A percentile compares a stretch with the other conserved stretches of the same genome.
phyloP scores from a whole-genome alignment of 2,329 filamentous ascomycete genomes.

The Ophiostoma australiae region DNA sequence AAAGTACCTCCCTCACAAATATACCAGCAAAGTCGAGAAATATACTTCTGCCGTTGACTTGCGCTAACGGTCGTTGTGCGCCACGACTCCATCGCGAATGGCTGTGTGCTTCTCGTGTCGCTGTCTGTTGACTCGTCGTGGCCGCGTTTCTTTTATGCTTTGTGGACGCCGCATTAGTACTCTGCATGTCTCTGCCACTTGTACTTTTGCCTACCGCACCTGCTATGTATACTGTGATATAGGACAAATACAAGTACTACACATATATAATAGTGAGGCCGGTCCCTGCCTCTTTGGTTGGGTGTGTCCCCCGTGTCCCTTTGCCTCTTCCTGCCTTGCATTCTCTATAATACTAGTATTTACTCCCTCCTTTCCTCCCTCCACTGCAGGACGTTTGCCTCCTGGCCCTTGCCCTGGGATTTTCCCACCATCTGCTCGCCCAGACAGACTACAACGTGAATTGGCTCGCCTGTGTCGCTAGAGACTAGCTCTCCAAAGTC shows the following conservation, averaged over 20 bases:
- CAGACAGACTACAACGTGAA: not conserved
- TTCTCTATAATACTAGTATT: too few relatives aligned
- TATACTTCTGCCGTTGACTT: not conserved
- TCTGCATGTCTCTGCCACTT: not conserved
- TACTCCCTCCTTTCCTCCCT: too few relatives aligned
- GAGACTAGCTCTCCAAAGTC: slow-evolving; percentile 1
- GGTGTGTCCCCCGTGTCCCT: not conserved
- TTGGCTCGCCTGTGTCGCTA: not conserved
- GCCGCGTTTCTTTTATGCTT: not conserved
- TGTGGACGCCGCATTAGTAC: not conserved
- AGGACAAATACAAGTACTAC: too few relatives aligned
- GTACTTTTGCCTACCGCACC: not conserved
- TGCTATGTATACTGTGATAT: not conserved
- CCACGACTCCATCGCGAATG: not conserved
- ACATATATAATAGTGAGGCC: too few relatives aligned
- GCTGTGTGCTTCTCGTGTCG: not conserved
- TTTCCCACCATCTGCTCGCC: not conserved
- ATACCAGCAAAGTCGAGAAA: not conserved
- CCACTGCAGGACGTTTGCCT: not conserved
- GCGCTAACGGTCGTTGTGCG: not conserved
- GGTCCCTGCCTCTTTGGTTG: too few relatives aligned
- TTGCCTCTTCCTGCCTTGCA: not conserved
- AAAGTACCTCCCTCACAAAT: not conserved
- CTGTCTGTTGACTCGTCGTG: not conserved
- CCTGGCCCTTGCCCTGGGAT: not conserved